These are phyloP conservation scores for Austroboletus eburneus DNA, from an alignment of 768 basidiomycete genomes.

Conservation along the genomic window DNA sequence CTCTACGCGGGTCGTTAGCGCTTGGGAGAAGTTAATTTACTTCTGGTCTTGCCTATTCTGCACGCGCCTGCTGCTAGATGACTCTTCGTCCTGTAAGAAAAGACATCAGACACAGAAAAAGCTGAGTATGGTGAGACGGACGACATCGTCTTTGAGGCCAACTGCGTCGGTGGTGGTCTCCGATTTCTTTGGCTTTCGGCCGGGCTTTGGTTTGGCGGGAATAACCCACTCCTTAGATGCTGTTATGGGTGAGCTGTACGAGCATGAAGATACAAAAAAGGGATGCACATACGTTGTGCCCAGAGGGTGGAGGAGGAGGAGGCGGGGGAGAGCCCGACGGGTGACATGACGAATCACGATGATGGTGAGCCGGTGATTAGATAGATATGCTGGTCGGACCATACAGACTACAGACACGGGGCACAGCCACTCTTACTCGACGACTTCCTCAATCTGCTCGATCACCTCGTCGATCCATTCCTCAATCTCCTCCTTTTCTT, in stretches of 20 bases:
- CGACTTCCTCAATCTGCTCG: conserved; percentile 84
- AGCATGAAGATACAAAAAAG: not conserved
- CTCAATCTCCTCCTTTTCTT: conserved; percentile 84
- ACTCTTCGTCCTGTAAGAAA: conserved; percentile 38
- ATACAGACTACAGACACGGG: not conserved
- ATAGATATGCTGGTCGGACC: too few relatives aligned
- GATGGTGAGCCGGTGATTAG: conserved; percentile 18
- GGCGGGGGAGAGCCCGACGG: conserved; percentile 28
- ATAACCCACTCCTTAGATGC: conserved; percentile 92
- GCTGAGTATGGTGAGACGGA: conserved; percentile 27
- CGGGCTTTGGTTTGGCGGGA: conserved; percentile 81
- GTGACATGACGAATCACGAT: conserved; percentile 22
- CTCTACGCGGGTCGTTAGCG: conserved; percentile 42
- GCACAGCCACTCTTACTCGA: conserved; percentile 41
- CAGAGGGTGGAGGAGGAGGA: conserved; percentile 58
- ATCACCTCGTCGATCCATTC: conserved; percentile 93
- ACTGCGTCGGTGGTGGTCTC: conserved; percentile 35
- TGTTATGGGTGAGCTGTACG: conserved; percentile 23
- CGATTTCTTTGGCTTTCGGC: conserved; percentile 84
- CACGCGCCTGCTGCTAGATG: conserved; percentile 58
- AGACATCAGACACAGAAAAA: conserved; percentile 4
- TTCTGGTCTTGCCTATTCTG: conserved; percentile 69
- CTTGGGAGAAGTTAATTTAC: not conserved
- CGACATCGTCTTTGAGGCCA: conserved; percentile 45
- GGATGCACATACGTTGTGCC: conserved; percentile 58